Base-by-base conservation (phyloP, 1,284 basidiomycete genomes). In the Pyrrhoderma lamaoense region DNA sequence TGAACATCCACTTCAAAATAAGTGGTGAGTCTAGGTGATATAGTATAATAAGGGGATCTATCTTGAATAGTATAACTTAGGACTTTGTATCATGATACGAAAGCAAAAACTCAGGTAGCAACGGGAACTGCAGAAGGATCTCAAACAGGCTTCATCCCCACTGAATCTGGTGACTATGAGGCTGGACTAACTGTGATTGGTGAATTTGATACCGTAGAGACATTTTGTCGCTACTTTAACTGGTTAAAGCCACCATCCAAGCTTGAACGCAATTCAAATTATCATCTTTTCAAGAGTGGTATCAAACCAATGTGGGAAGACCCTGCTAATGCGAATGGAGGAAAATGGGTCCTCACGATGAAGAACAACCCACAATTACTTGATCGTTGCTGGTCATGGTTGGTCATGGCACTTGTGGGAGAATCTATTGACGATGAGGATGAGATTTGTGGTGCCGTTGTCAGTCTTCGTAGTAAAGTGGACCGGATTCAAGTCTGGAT, bases 241-340 rank as follows among this genome's bases (percentile, higher is more conserved):
- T 94, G 93, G 81, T 79, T 95, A 55, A 90, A 92, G 65, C 85
- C 88, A 1, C 93, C 93, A 1, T 92, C 89, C 44, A 80, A 82
- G 59, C 79, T 96, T 36, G 88, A 91, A 58, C 82, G 82, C 59
- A 89, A 91, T 67, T 85, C 86, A 36, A 95, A 93, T 69, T 95
- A 95, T 63, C 93, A 96, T 64, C 72, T 96, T 51, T 97, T 97
- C 80, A 96, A 96, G 68, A 75, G 80, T 23, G 86, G 86, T 34
- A 89, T 89, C 70, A 92, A 90, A 63, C 88, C 92, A 38, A 94
- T 95, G 89, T 96, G 93, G 93, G 93, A 96, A 69, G 93, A 96
- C 64, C 80, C 82, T 21, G 88, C 91, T 44, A 97, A 97, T 65
- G 85, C 87, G 8, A 76, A 84, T 45, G 93, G 93, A 21, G 93